Percentiles rank a stretch among this genome's conserved stretches.
Evolutionary conservation across 768 basidiomycete genomes (phyloP).

Genomic region (Amanita rimosa): DNA sequence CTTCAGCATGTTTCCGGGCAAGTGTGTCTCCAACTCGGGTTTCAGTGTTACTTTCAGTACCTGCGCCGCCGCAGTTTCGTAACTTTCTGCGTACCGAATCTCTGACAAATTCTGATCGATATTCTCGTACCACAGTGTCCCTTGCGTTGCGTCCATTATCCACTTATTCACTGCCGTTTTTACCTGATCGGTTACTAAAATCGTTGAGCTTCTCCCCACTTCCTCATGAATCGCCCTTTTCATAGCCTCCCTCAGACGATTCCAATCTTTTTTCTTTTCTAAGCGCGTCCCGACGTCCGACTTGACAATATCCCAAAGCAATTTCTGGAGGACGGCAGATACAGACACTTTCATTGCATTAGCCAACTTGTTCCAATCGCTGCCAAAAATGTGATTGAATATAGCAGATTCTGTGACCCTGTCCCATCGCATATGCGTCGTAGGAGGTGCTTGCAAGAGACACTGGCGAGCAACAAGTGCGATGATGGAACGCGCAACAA

Average conservation of each 20-base stretch:
- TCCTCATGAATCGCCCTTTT: neutral
- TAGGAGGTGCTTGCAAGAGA: neutral
- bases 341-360: neutral
- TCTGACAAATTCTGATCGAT: neutral
- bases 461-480: neutral
- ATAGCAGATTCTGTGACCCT: neutral
- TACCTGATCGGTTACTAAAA: neutral
- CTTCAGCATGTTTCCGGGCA: neutral
- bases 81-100: neutral
- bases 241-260: neutral
- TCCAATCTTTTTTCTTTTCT: neutral
- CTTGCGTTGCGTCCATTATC: neutral
- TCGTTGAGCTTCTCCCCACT: neutral
- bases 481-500: neutral
- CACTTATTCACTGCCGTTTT: neutral
- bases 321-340: neutral
- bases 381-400: neutral
- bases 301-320: neutral
- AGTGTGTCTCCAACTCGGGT: neutral
- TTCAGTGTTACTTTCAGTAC: neutral
- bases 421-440: neutral
- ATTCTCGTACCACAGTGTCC: neutral
- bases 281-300: neutral
- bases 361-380: neutral
- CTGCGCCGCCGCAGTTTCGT: neutral